Evolutionary conservation across 129 eudicot genomes (phyloP), one percentile per base, ranked within the genome.

Genomic region (Helianthus tuberosus): DNA sequence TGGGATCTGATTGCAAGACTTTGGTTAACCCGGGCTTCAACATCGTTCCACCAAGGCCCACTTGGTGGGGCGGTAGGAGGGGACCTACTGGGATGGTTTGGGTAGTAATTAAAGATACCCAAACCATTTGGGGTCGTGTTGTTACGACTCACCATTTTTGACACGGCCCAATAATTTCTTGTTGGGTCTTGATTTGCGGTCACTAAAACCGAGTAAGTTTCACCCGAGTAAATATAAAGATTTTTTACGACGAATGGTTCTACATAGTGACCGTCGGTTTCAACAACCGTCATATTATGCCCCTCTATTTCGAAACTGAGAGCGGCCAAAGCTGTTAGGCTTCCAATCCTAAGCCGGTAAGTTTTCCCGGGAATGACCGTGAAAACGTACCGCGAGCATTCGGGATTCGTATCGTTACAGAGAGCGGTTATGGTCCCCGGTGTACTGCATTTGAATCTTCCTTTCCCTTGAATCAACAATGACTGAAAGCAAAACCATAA

Each of bases 281-380:
- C 97, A 10, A 90, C 96, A 16, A 94, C 97, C 0, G 97, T 94
- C 96, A 94, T 79, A 64, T n/a, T n/a, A n/a, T n/a, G n/a, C n/a
- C n/a, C n/a, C n/a, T n/a, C n/a, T n/a, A n/a, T n/a, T n/a, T n/a
- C 93, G 35, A 94, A 94, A 77, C 93, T 90, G 49, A 94, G 82
- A 17, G 98, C 91, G 2, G 98, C 83, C 48, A 94, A 71, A 43
- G 93, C 81, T 15, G 98, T 90, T 68, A 94, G 71, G 76, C 98
- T 94, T 67, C 91, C 97, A 2, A 94, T 84, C 44, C 98, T 82
- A 8, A 94, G 87, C 15, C 98, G 85, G 72, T 90, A 88, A 0
- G 93, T 94, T 75, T 94, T 90, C 1, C 96, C 93, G 5, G 97
- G 89, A 29, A 88, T 86, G 3, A 86, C 93, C 0, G 86, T 88